Evolutionary conservation across 129 eudicot genomes (phyloP), one percentile per base, ranked within the genome.

Genomic region (Sambucus nigra): DNA sequence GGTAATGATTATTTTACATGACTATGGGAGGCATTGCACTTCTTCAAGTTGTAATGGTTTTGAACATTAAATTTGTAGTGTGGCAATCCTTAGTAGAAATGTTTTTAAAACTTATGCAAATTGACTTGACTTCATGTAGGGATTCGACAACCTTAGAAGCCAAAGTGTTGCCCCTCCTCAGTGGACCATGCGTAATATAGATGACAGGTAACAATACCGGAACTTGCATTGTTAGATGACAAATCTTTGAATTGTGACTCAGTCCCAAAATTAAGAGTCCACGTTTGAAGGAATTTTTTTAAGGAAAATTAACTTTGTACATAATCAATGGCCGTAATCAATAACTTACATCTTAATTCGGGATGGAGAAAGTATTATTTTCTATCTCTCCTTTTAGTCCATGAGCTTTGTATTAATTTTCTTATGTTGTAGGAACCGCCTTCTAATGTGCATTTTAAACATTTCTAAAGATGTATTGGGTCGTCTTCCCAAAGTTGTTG

Each of bases 141-240:
- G 99, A 8, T 91, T 91, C 72, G 99, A 91, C 66, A 91, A 91
- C 75, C 94, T 91, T 62, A 82, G 89, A 74, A 91, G 76, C 69
- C 94, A 86, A 67, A 78, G 80, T 73, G 94, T 91, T 65, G 84
- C 94, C 67, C 99, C 99, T 19, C 87, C 99, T 64, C 94, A 91
- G 55, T 91, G 99, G 99, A 85, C 93, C 50, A 91, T 91, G 99
- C 94, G 99, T 7, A 91, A 91, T 73, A 78, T 85, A 58, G 99
- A 91, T 60, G 99, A 91, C 67, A 91, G 99, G 99, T 91, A 51
- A 23, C 51, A 21, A 40, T 68, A 25, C 16, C 13, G 8, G 32
- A 19, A 18, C 25, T 17, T 67, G 35, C 27, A 28, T 13, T 18
- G 41, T 58, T 9, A 46, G 13, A 13, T 20, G 50, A 26, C 11